phyloP scores from a whole-genome alignment of 257 asterid genomes.

The Penstemon newberryi region DNA sequence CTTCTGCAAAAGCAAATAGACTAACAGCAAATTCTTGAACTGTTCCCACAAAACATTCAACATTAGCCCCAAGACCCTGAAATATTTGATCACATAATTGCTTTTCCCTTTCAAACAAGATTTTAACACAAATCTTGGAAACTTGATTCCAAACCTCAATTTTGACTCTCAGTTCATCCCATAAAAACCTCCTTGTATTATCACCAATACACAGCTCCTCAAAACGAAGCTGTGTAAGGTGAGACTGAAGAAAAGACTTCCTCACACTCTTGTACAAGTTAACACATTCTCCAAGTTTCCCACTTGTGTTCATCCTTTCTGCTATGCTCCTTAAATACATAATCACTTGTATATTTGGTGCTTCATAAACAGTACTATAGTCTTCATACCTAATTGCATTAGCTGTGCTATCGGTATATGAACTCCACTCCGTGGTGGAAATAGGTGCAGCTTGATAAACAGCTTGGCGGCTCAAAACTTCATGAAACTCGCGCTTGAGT shows the following conservation, averaged over 20 bases:
- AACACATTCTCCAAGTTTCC: conserved; percentile 29
- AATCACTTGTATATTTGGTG: conserved; percentile 29
- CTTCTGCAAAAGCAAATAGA: conserved; percentile 36
- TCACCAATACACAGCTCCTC: conserved; percentile 29
- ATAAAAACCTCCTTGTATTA: conserved; percentile 5
- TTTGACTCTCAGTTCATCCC: conserved; percentile 38
- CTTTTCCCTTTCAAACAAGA: conserved; percentile 40
- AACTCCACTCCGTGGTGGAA: conserved; percentile 40
- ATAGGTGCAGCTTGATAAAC: conserved; percentile 29
- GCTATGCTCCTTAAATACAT: conserved; percentile 33
- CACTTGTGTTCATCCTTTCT: conserved; percentile 33
- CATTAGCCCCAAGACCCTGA: conserved; percentile 1
- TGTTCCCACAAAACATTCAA: conserved; percentile 42
- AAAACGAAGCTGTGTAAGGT: conserved; percentile 37
- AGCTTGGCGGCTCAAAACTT: conserved; percentile 33
- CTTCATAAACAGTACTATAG: conserved; percentile 16
- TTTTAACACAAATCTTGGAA: conserved; percentile 42
- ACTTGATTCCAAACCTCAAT: conserved; percentile 44
- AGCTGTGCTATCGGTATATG: conserved; percentile 44
- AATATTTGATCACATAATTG: conserved; percentile 36
- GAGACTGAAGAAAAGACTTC: conserved; percentile 17
- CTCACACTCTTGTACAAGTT: conserved; percentile 35
- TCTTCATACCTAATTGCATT: conserved; percentile 36
- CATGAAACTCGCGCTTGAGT: conserved; percentile 39
- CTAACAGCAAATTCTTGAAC: conserved; percentile 35